These are phyloP conservation scores for Cladobotryum protrusum DNA, from an alignment of 2,329 filamentous ascomycete genomes.

Conservation along the genomic window DNA sequence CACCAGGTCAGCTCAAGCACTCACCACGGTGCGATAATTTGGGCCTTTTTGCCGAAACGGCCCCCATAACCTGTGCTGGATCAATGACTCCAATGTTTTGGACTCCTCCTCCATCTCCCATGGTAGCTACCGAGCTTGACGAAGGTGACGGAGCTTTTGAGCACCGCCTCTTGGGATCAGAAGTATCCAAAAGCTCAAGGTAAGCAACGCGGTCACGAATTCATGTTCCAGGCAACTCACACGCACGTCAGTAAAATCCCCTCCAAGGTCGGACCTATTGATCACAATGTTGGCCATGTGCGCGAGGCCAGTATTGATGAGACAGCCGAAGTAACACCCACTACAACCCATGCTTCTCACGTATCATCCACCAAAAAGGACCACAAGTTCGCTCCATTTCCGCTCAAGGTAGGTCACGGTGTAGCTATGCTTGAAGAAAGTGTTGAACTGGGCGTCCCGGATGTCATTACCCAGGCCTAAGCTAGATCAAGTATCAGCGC, in stretches of 20 bases:
- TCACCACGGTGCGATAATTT: slow-evolving; percentile 21
- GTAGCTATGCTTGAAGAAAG: slow-evolving; percentile 53
- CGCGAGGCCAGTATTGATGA: slow-evolving; percentile 5
- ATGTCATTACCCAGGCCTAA: slow-evolving; percentile 29
- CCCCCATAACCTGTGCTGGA: background rate
- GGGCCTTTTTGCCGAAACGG: slow-evolving; percentile 5
- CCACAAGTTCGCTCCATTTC: slow-evolving; percentile 15
- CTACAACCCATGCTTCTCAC: too few species aligned
- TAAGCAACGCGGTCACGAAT: too few species aligned
- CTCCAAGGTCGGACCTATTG: too few species aligned
- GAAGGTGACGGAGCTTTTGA: too few species aligned
- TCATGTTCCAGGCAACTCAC: too few species aligned
- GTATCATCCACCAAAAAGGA: too few species aligned
- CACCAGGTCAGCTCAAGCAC: slow-evolving; percentile 17
- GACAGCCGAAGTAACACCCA: background rate
- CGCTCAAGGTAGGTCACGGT: slow-evolving; percentile 43
- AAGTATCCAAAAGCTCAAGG: background rate
- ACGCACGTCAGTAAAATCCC: too few species aligned
- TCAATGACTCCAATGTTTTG: slow-evolving; percentile 5
- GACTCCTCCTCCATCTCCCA: slow-evolving; percentile 17
- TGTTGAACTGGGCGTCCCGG: slow-evolving; percentile 40
- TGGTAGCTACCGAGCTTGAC: background rate
- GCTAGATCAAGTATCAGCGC: background rate
- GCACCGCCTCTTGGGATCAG: too few species aligned
- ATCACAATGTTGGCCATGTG: background rate